phyloP scores from a whole-genome alignment of 2,329 filamentous ascomycete genomes.

The Botryosphaeria agaves region DNA sequence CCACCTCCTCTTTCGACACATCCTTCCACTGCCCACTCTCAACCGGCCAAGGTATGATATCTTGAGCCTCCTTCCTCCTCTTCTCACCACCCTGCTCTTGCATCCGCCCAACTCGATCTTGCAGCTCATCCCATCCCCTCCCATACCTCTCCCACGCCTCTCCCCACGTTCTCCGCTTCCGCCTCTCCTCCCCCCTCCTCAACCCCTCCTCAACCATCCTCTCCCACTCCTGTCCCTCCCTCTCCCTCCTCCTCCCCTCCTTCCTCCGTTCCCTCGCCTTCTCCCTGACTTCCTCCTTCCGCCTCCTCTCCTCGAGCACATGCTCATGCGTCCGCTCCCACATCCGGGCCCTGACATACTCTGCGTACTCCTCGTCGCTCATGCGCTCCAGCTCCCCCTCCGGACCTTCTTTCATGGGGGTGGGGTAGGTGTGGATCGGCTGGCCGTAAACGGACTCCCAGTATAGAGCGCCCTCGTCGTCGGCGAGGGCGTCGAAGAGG shows the following conservation, averaged over 20 bases:
- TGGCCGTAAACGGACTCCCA: slow-evolving; percentile 97
- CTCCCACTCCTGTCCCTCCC: slow-evolving; percentile 28
- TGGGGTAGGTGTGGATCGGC: slow-evolving; percentile 72
- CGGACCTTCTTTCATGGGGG: slow-evolving; percentile 38
- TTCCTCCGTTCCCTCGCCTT: slow-evolving; percentile 15
- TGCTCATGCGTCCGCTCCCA: slow-evolving; percentile 90
- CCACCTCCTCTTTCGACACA: slow-evolving; percentile 41
- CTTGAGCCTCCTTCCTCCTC: background rate
- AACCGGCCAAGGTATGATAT: slow-evolving; percentile 55
- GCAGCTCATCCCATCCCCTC: slow-evolving; percentile 42
- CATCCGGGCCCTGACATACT: slow-evolving; percentile 75
- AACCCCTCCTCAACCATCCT: slow-evolving; percentile 54
- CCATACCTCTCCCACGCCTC: slow-evolving; percentile 49
- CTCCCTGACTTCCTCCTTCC: slow-evolving; percentile 34
- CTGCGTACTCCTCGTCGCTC: slow-evolving; percentile 83
- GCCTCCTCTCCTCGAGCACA: slow-evolving; percentile 56
- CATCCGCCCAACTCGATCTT: slow-evolving; percentile 8
- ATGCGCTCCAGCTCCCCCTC: slow-evolving; percentile 56
- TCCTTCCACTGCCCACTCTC: slow-evolving; percentile 39
- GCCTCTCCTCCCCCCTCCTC: slow-evolving; percentile 46
- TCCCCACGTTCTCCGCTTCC: slow-evolving; percentile 34
- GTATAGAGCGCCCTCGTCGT: slow-evolving; percentile 88
- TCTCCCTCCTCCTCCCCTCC: slow-evolving; percentile 19
- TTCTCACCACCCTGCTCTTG: slow-evolving; percentile 50
- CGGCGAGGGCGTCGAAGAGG: slow-evolving; percentile 89